A percentile compares a stretch with the other conserved stretches of the same genome.
These are phyloP conservation scores for Tolypocladium cylindrosporum DNA, from an alignment of 2,329 filamentous ascomycete species.

Conservation along the genomic window DNA sequence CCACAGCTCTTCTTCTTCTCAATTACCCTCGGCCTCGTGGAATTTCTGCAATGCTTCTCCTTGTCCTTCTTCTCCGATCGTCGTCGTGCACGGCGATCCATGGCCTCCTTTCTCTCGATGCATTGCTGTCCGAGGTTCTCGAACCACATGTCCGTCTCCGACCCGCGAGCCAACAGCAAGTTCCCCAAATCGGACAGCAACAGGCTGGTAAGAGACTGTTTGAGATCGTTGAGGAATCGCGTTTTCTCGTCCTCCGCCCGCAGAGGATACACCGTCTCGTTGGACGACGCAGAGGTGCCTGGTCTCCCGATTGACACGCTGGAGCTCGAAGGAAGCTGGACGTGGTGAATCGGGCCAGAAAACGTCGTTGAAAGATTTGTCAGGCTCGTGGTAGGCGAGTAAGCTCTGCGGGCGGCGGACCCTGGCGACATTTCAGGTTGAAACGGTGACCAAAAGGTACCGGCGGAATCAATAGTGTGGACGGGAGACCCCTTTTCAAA, in stretches of 20 bases:
- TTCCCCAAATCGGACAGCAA: conserved; percentile 83
- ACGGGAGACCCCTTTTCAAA: conserved; percentile 60
- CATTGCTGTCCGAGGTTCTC: conserved; percentile 55
- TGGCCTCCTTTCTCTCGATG: conserved; percentile 49
- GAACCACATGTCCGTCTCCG: conserved; percentile 90
- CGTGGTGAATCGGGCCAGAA: conserved; percentile 30
- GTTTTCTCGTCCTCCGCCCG: conserved; percentile 58
- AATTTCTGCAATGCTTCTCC: conserved; percentile 30
- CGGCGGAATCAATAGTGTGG: conserved; percentile 62
- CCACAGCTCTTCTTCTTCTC: conserved; percentile 62
- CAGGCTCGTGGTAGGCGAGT: conserved; percentile 52
- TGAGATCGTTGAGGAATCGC: conserved; percentile 67
- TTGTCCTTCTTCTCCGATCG: conserved; percentile 28
- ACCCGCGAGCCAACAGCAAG: conserved; percentile 76
- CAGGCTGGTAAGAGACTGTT: conserved; percentile 72
- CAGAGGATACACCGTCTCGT: conserved; percentile 55
- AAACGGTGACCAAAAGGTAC: conserved; percentile 86
- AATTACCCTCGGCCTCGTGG: conserved; percentile 39
- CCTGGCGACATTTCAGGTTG: conserved; percentile 57
- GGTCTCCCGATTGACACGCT: conserved; percentile 45
- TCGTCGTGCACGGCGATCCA: conserved; percentile 36
- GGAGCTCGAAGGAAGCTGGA: conserved; percentile 32
- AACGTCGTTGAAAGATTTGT: conserved; percentile 45
- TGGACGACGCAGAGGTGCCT: conserved; percentile 57
- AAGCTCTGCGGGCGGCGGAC: conserved; percentile 46